Percentiles rank a stretch among this genome's conserved stretches.
phyloP scores from a whole-genome alignment of 2,329 filamentous ascomycete species.

The Apiospora koreana region DNA sequence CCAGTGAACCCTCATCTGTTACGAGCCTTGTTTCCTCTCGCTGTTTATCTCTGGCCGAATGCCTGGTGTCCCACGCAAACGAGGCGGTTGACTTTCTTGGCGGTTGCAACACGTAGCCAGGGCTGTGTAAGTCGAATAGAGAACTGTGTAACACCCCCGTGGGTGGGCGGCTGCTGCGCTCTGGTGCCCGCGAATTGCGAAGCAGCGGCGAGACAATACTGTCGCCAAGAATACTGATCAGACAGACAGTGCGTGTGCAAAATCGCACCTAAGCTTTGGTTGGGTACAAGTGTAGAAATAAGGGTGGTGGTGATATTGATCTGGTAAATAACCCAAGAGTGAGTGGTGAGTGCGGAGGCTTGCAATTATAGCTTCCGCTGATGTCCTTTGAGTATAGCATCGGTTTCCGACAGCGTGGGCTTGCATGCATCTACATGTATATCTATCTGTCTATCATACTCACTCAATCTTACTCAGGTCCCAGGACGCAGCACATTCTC shows the following conservation, averaged over 20 bases:
- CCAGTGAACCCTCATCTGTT: background rate
- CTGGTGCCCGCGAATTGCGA: background rate
- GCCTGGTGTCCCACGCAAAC: conserved; percentile 4
- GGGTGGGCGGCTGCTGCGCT: background rate
- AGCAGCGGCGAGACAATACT: background rate
- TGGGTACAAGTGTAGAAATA: background rate
- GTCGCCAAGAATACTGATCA: background rate
- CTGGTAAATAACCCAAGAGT: background rate
- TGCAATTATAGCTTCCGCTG: background rate
- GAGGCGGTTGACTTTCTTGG: background rate
- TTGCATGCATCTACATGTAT: background rate
- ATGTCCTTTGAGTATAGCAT: background rate
- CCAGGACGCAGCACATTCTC: background rate
- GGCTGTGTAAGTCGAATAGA: background rate
- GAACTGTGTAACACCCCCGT: background rate
- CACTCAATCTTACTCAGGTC: background rate
- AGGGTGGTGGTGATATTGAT: background rate
- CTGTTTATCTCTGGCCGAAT: background rate
- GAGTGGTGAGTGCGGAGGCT: background rate
- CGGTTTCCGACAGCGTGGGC: background rate
- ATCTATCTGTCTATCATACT: background rate
- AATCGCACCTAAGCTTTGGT: background rate
- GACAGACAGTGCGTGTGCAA: background rate
- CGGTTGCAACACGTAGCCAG: conserved; percentile 5
- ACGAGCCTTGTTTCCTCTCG: background rate